A percentile compares a stretch with the other conserved stretches of the same genome.
Conservation (phyloP, 2,329 filamentous ascomycete genomes). For the Epicoccum sorghinum region DNA sequence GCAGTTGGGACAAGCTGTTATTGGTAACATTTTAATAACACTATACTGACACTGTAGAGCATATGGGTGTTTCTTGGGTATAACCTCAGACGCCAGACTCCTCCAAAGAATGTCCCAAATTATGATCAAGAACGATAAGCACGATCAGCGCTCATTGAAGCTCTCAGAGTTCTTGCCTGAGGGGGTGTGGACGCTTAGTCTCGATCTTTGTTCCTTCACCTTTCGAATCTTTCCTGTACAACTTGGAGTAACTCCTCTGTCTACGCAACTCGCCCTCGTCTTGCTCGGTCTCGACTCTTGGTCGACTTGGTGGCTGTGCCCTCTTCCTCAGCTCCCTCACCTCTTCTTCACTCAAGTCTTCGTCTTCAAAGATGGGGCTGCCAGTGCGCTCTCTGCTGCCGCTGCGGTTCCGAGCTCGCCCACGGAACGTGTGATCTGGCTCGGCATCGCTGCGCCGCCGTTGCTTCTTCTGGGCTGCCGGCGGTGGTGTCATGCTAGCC, state of each 20-base stretch:
- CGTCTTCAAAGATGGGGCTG: constrained; percentile 33
- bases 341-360: constrained; percentile 30
- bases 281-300: constrained; percentile 28
- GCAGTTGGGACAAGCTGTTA: background rate
- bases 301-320: constrained; percentile 42
- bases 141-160: background rate
- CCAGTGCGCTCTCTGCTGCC: constrained; percentile 25
- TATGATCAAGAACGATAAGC: no score
- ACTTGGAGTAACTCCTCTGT: constrained; percentile 47
- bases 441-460: constrained; percentile 44
- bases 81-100: constrained; percentile 2
- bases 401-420: constrained; percentile 37
- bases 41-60: background rate
- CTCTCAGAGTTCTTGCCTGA: constrained; percentile 10
- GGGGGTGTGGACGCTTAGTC: constrained; percentile 7
- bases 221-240: constrained; percentile 34
- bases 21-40: background rate
- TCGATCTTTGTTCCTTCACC: constrained; percentile 4
- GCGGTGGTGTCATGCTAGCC: constrained; percentile 31
- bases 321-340: constrained; percentile 41
- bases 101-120: background rate
- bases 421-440: constrained; percentile 44
- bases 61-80: constrained; percentile 4
- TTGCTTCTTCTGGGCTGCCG: constrained; percentile 29
- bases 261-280: constrained; percentile 36